Percentiles rank a stretch among this genome's conserved stretches.
Conservation (phyloP, 1,139 yeast genomes). For the Taphrina populina region DNA sequence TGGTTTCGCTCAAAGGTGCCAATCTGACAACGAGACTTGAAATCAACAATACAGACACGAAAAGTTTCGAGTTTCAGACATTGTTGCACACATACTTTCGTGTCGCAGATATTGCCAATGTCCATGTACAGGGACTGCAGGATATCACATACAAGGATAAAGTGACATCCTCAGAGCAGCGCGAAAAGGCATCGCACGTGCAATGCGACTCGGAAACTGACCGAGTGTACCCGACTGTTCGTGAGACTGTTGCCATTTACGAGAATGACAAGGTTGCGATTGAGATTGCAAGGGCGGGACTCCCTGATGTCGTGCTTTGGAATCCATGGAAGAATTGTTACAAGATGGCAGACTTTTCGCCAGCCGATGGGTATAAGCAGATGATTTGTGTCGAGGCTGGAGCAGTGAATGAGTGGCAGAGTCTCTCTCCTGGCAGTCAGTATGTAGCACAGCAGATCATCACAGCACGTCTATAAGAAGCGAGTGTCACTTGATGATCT, state of each 20-base stretch:
- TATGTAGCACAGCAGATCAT: conserved; percentile 70
- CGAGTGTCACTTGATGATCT: no score
- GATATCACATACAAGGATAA: conserved; percentile 75
- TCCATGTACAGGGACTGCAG: conserved; percentile 70
- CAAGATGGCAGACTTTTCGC: conserved; percentile 83
- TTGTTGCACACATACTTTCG: conserved; percentile 88
- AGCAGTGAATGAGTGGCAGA: conserved; percentile 65
- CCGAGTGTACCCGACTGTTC: conserved; percentile 28
- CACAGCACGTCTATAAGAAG: conserved; percentile 37
- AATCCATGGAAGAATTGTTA: conserved; percentile 87
- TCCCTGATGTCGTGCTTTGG: conserved; percentile 70
- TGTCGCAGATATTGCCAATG: conserved; percentile 63
- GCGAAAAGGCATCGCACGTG: conserved; percentile 6
- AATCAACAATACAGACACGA: conserved; percentile 63
- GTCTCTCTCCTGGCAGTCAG: conserved; percentile 62
- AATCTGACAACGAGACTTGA: conserved; percentile 67
- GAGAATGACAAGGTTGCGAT: conserved; percentile 14
- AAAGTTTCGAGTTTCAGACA: conserved; percentile 80
- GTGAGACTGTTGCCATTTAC: neutral
- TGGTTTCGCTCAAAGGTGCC: conserved; percentile 58
- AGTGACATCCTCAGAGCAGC: conserved; percentile 44
- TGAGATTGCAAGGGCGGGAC: conserved; percentile 8
- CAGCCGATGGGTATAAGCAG: conserved; percentile 73
- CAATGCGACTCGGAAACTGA: conserved; percentile 22
- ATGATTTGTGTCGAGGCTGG: conserved; percentile 98